Percentiles rank a stretch among this genome's conserved stretches.
These are phyloP conservation scores for Lathyrus sativus DNA, from an alignment of 306 rosid genomes.

Conservation along the genomic window DNA sequence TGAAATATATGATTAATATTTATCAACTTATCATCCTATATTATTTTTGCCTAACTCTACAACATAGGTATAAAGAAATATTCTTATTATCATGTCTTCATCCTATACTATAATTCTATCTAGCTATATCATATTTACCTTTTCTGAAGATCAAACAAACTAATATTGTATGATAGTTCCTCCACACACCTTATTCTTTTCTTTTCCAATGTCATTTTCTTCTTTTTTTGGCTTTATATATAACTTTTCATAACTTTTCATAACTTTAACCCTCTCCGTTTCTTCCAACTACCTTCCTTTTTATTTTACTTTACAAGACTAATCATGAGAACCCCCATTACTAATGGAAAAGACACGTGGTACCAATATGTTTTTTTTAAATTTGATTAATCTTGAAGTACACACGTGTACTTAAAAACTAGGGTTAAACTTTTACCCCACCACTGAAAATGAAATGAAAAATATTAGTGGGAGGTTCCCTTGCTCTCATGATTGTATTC, in stretches of 20 bases:
- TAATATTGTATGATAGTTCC: no score
- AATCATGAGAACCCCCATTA: constrained; percentile 40
- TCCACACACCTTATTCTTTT: no score
- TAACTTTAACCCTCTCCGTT: constrained; percentile 34
- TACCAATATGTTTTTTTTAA: constrained; percentile 2
- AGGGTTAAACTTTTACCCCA: constrained; percentile 8
- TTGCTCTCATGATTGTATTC: constrained; percentile 40
- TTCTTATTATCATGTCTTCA: no score
- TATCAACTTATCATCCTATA: no score
- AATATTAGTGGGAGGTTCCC: constrained; percentile 40
- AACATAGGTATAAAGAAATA: no score
- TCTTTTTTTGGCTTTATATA: constrained; percentile 15
- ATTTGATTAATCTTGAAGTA: constrained; percentile 8
- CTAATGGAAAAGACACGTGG: constrained; percentile 37
- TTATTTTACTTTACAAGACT: constrained; percentile 4
- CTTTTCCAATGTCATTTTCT: constrained; percentile 21
- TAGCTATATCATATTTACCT: no score
- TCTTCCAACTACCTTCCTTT: constrained; percentile 36
- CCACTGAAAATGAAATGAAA: constrained; percentile 15
- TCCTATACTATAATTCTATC: no score
- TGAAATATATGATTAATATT: no score
- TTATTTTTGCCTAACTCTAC: no score
- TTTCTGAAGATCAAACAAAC: no score
- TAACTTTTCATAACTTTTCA: constrained; percentile 9
- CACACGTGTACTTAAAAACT: constrained; percentile 35